Conservation (phyloP, 1,284 basidiomycete species). For the Ustilago tritici region DNA sequence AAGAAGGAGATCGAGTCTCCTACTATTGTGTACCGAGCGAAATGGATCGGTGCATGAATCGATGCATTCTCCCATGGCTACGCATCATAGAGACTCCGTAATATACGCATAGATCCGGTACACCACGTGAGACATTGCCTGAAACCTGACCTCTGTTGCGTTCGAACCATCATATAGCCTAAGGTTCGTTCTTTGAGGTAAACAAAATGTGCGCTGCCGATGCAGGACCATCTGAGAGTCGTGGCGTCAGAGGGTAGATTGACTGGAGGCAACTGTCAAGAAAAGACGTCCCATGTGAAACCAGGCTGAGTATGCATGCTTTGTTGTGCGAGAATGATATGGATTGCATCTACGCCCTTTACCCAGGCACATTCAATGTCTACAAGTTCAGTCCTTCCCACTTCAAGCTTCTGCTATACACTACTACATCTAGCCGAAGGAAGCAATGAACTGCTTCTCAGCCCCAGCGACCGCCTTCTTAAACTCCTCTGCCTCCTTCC, state of each 20-base stretch:
- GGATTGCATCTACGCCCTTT: background rate
- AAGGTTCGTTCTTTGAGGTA: too few relatives aligned
- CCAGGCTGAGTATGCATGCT: background rate
- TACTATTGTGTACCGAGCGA: slow-evolving; percentile 54
- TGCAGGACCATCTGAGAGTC: too few relatives aligned
- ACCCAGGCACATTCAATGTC: background rate
- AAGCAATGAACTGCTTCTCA: slow-evolving; percentile 72
- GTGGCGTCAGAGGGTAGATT: too few relatives aligned
- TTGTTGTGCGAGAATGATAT: slow-evolving; percentile 3
- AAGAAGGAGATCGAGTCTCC: slow-evolving; percentile 60
- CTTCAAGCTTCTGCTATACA: background rate
- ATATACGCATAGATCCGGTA: background rate
- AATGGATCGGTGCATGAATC: slow-evolving; percentile 32
- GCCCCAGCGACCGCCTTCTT: slow-evolving; percentile 77
- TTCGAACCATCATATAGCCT: too few relatives aligned
- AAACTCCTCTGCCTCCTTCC: slow-evolving; percentile 80
- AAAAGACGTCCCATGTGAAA: too few relatives aligned
- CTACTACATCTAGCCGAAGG: slow-evolving; percentile 23
- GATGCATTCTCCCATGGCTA: too few relatives aligned
- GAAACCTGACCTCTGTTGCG: too few relatives aligned
- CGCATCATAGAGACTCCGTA: background rate
- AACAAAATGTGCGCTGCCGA: too few relatives aligned
- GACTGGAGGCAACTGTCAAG: too few relatives aligned
- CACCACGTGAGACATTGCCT: background rate
- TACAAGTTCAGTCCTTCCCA: background rate